Conservation (phyloP, 2,329 filamentous ascomycete genomes). For the Colletotrichum sp. region DNA sequence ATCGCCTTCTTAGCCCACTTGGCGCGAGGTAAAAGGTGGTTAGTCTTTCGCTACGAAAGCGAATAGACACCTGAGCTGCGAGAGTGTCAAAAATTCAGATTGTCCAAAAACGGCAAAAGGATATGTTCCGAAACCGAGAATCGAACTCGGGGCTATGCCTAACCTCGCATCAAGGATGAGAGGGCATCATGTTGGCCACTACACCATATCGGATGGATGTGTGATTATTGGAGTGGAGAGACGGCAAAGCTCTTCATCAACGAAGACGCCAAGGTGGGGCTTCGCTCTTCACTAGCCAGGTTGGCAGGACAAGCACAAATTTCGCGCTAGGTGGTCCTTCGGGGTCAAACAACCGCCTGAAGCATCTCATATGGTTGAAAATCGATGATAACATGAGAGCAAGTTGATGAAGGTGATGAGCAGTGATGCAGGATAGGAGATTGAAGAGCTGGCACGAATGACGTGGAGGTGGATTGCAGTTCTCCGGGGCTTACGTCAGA, state of each 20-base stretch:
- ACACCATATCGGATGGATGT: not conserved
- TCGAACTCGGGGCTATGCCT: conserved; percentile 7
- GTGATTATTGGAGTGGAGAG: rapidly evolving
- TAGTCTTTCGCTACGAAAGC: not conserved
- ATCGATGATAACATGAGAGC: not conserved
- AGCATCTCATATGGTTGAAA: not conserved
- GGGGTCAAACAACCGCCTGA: rapidly evolving
- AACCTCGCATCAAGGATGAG: not conserved
- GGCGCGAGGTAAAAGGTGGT: too few species aligned
- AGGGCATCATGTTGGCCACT: conserved; percentile 10
- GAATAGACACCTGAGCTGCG: too few species aligned
- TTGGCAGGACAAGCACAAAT: not conserved
- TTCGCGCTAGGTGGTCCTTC: rapidly evolving
- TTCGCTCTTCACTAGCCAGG: not conserved
- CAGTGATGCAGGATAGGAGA: not conserved
- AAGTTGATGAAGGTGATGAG: not conserved
- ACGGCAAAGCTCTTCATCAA: not conserved
- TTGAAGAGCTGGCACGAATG: not conserved
- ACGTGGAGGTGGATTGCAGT: not conserved
- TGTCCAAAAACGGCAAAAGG: rapidly evolving
- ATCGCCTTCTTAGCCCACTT: too few species aligned
- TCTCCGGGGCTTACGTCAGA: conserved; percentile 4
- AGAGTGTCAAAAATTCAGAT: not conserved
- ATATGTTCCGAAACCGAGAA: not conserved
- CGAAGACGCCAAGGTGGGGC: not conserved